Evolutionary conservation across 148 eudicot species (phyloP).

Genomic region (Talinum fruticosum): DNA sequence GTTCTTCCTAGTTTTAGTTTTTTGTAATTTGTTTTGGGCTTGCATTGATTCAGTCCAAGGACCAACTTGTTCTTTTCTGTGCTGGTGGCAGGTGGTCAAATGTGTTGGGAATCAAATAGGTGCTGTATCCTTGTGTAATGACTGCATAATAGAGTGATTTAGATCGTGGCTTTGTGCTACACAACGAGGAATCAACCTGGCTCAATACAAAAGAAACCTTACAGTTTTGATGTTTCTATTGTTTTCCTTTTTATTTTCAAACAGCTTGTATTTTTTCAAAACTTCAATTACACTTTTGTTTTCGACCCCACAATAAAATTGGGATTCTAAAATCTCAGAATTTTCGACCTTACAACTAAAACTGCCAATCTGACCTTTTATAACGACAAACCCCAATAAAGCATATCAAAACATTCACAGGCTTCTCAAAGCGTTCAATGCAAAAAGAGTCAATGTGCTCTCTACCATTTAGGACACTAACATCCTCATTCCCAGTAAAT

Average conservation of each 20-base stretch:
- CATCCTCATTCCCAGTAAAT: too few relatives aligned
- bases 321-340: neutral
- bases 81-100: constrained; percentile 18
- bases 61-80: neutral
- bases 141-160: neutral
- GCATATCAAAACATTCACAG: too few relatives aligned
- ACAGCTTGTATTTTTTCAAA: constrained; percentile 7
- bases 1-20: neutral
- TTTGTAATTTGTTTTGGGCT: neutral
- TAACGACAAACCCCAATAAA: too few relatives aligned
- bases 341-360: too few relatives aligned
- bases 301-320: constrained; percentile 2
- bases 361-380: too few relatives aligned
- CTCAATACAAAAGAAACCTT: constrained; percentile 12
- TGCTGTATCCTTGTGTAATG: constrained; percentile 18
- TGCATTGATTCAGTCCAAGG: neutral
- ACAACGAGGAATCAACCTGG: constrained; percentile 7
- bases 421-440: too few relatives aligned
- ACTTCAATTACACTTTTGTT: constrained; percentile 1
- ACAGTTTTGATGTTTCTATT: constrained; percentile 12
- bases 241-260: neutral
- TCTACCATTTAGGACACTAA: too few relatives aligned
- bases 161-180: constrained; percentile 11
- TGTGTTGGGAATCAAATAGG: neutral
- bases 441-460: too few relatives aligned